A percentile compares a stretch with the other conserved stretches of the same genome.
Conservation (phyloP, 2,329 filamentous ascomycete species). For the Nectriaceae sp. region DNA sequence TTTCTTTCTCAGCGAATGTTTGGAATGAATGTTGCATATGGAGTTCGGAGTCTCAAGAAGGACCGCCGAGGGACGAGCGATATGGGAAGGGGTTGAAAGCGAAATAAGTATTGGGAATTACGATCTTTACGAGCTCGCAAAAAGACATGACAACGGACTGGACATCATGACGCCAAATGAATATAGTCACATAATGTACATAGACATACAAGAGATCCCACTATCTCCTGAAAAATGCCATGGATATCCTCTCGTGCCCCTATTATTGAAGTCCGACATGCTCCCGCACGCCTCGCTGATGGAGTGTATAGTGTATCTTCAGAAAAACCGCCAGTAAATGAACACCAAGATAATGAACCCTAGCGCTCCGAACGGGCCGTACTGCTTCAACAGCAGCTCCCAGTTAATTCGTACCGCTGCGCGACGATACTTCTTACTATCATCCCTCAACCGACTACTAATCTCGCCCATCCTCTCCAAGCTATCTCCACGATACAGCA, state of each 20-base stretch:
- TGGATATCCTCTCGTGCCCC: not conserved
- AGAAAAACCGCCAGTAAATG: conserved; percentile 94
- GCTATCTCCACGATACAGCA: conserved; percentile 91
- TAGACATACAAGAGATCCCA: conserved; percentile 12
- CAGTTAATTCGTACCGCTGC: conserved; percentile 97
- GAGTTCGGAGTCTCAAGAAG: conserved; percentile 25
- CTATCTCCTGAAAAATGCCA: conserved; percentile 2
- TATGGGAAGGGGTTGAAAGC: conserved; percentile 1
- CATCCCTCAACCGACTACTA: conserved; percentile 81
- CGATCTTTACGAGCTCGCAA: conserved; percentile 20
- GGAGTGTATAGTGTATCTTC: conserved; percentile 11
- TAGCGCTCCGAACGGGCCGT: conserved; percentile 84
- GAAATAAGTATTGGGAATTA: conserved; percentile 3
- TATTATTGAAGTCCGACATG: not conserved
- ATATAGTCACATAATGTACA: conserved; percentile 27
- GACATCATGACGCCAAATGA: conserved; percentile 14
- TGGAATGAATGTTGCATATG: conserved; percentile 5
- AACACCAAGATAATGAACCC: conserved; percentile 83
- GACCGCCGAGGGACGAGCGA: not conserved
- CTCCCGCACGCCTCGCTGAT: conserved; percentile 17
- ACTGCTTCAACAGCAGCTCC: conserved; percentile 96
- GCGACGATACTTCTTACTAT: conserved; percentile 90
- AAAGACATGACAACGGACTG: conserved; percentile 6
- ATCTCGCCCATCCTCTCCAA: conserved; percentile 97
- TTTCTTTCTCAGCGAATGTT: not conserved